Percentiles rank a stretch among this genome's conserved stretches.
These are phyloP conservation scores for Linum tenue DNA, from an alignment of 345 rosid species.

Conservation along the genomic window DNA sequence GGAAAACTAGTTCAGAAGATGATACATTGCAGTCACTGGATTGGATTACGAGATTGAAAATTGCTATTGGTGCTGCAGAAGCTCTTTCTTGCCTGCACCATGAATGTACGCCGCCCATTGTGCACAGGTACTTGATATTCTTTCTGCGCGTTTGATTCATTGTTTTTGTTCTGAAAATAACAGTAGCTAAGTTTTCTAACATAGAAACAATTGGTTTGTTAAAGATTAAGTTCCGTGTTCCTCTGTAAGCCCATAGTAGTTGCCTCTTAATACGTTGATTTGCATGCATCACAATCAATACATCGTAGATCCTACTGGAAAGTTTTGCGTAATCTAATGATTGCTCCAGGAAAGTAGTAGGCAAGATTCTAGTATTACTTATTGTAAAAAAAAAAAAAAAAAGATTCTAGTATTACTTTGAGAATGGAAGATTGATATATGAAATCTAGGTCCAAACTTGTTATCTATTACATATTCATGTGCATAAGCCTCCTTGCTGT, in stretches of 20 bases:
- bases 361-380: no score
- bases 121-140: conserved; percentile 60
- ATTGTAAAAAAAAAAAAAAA: no score
- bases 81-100: conserved; percentile 80
- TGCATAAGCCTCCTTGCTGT: no score
- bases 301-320: no score
- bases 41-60: conserved; percentile 96
- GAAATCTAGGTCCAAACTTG: no score
- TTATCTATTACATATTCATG: background rate
- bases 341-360: no score
- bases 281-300: background rate
- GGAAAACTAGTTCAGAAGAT: conserved; percentile 50
- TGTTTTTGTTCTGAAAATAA: background rate
- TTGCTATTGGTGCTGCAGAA: conserved; percentile 95
- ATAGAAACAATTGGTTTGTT: background rate
- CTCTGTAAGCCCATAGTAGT: background rate
- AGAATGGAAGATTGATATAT: no score
- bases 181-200: no score
- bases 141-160: background rate
- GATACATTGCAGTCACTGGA: conserved; percentile 78
- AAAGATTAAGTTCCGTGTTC: background rate
- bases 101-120: conserved; percentile 78
- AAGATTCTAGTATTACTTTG: no score
- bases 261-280: background rate
- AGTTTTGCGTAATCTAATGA: background rate